Conservation (phyloP, 2,329 filamentous ascomycete species). For the Aureobasidium vineae region DNA sequence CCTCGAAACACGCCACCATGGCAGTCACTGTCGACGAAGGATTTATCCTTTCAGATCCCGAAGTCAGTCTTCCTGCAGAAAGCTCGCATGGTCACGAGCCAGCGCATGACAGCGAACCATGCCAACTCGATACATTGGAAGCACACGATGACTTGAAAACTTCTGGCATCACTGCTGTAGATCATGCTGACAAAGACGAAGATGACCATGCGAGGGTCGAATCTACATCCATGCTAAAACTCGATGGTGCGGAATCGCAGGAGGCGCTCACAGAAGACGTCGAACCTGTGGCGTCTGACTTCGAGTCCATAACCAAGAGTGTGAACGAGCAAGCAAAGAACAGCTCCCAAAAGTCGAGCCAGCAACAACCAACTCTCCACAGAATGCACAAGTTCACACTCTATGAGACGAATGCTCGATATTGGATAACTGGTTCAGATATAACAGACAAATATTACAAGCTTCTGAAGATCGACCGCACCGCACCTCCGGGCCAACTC, state of each 20-base stretch:
- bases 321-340: neutral
- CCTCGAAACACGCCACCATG: neutral
- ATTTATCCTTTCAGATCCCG: neutral
- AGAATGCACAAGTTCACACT: constrained; percentile 95
- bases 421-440: constrained; percentile 92
- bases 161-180: neutral
- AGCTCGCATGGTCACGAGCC: neutral
- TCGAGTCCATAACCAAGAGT: constrained; percentile 13
- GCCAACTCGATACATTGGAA: neutral
- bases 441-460: constrained; percentile 84
- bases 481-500: constrained; percentile 72
- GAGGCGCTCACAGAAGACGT: neutral
- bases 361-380: constrained; percentile 29
- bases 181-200: constrained; percentile 7
- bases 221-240: neutral
- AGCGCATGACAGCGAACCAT: constrained; percentile 21
- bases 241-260: neutral
- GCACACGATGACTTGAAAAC: neutral
- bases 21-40: neutral
- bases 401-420: constrained; percentile 90
- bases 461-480: constrained; percentile 92
- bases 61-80: neutral
- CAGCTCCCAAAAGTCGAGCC: neutral
- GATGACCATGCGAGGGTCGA: neutral
- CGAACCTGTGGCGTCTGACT: neutral